phyloP scores from a whole-genome alignment of 352 stramenopile species.

The Globisporangium uncinulatum region DNA sequence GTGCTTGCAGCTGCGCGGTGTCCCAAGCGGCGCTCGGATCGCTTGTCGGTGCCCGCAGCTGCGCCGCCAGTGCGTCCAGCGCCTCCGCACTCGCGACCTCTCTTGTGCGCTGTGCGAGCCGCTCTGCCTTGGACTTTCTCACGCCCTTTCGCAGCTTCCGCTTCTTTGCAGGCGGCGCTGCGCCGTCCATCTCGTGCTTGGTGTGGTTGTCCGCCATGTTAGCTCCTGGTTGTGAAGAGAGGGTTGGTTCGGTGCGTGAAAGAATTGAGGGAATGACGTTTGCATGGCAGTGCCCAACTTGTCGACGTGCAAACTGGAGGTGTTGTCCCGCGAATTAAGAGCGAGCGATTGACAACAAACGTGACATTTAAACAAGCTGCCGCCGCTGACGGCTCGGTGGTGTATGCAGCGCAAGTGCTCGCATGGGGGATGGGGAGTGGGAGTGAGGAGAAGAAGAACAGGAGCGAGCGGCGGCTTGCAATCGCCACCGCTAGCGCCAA shows the following conservation, averaged over 20 bases:
- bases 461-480: background rate
- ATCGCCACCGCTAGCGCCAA: background rate
- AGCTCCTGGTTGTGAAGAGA: background rate
- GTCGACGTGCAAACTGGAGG: no score
- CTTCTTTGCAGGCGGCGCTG: slow-evolving; percentile 6
- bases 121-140: slow-evolving; percentile 30
- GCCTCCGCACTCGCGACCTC: background rate
- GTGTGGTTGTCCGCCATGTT: background rate
- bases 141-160: slow-evolving; percentile 24
- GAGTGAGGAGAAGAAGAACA: slow-evolving; percentile 3
- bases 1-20: slow-evolving; percentile 43
- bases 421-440: background rate
- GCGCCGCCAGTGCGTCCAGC: slow-evolving; percentile 3
- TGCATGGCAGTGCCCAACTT: no score
- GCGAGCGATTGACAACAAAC: background rate
- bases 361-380: background rate
- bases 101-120: slow-evolving; percentile 8
- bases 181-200: slow-evolving; percentile 1
- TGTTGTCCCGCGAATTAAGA: no score
- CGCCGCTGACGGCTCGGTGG: background rate
- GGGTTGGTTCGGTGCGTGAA: no score
- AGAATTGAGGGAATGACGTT: no score
- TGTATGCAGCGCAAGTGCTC: slow-evolving; percentile 7
- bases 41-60: slow-evolving; percentile 6
- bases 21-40: slow-evolving; percentile 38